Percentiles rank a stretch among this genome's conserved stretches.
phyloP scores from a whole-genome alignment of 257 asterid genomes.

The Buddleja alternifolia region DNA sequence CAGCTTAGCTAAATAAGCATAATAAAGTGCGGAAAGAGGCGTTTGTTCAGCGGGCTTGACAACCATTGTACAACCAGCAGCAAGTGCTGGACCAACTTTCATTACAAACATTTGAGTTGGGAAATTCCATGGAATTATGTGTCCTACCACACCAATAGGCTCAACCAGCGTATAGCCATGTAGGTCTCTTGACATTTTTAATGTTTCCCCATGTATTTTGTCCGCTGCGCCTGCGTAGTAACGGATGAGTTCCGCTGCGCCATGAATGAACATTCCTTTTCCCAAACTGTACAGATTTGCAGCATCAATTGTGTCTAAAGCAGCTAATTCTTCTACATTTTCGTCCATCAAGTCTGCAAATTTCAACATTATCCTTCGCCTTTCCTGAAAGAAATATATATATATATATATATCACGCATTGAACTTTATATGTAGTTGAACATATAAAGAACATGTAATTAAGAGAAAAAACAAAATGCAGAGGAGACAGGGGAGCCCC shows the following conservation, averaged over 20 bases:
- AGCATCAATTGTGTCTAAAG: conserved; percentile 47
- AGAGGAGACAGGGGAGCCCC: no score
- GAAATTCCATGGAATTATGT: conserved; percentile 64
- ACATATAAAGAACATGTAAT: no score
- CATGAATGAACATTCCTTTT: conserved; percentile 36
- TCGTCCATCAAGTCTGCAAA: conserved; percentile 59
- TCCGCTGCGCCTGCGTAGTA: conserved; percentile 71
- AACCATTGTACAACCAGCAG: conserved; percentile 66
- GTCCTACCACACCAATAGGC: conserved; percentile 71
- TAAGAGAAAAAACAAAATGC: no score
- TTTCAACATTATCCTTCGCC: conserved; percentile 49
- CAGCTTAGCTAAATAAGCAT: conserved; percentile 53
- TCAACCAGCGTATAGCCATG: conserved; percentile 58
- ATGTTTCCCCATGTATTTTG: conserved; percentile 57
- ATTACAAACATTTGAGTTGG: conserved; percentile 52
- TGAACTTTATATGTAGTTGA: no score
- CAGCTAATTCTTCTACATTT: conserved; percentile 52
- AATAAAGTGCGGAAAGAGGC: conserved; percentile 61
- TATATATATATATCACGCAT: no score
- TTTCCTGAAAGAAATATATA: conserved; percentile 35
- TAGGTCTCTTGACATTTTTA: conserved; percentile 45
- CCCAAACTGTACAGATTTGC: conserved; percentile 49
- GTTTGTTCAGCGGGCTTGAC: conserved; percentile 71
- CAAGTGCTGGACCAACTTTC: conserved; percentile 65
- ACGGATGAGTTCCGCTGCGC: conserved; percentile 44